These are phyloP conservation scores for Trichophyton simii DNA, from an alignment of 2,329 filamentous ascomycete genomes.

Conservation along the genomic window DNA sequence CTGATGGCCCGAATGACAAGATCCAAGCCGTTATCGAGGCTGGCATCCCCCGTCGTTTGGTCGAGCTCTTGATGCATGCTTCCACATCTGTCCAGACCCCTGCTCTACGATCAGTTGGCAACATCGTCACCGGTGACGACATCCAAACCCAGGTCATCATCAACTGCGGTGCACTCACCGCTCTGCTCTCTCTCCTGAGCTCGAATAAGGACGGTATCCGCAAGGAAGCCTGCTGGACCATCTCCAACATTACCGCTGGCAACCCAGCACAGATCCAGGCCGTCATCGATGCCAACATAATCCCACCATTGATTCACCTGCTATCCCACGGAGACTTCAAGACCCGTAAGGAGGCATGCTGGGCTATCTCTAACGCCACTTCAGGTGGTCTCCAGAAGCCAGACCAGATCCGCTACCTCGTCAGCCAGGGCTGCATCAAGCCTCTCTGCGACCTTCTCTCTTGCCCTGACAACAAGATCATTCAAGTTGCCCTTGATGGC, in stretches of 20 bases:
- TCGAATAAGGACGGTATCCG: slow-evolving; percentile 98
- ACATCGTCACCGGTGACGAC: slow-evolving; percentile 97
- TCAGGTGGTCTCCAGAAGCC: slow-evolving; percentile 97
- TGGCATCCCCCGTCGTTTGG: slow-evolving; percentile 86
- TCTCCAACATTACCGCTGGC: slow-evolving; percentile 95
- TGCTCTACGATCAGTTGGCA: slow-evolving; percentile 89
- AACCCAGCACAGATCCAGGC: slow-evolving; percentile 97
- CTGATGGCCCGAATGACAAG: slow-evolving; percentile 96
- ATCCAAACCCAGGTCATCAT: slow-evolving; percentile 99
- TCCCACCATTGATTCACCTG: slow-evolving; percentile 89
- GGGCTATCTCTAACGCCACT: slow-evolving; percentile 98
- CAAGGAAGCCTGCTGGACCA: slow-evolving; percentile 99
- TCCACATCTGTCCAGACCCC: slow-evolving; percentile 98
- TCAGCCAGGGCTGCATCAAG: slow-evolving; percentile 89
- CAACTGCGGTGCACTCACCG: slow-evolving; percentile 87
- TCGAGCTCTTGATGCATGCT: slow-evolving; percentile 94
- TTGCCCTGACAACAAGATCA: slow-evolving; percentile 99
- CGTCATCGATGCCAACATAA: slow-evolving; percentile 93
- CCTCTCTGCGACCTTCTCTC: slow-evolving; percentile 87
- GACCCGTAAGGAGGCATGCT: slow-evolving; percentile 98
- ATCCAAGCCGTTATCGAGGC: slow-evolving; percentile 98
- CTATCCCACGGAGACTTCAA: slow-evolving; percentile 96
- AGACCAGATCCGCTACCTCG: slow-evolving; percentile 93
- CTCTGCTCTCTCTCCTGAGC: slow-evolving; percentile 83
- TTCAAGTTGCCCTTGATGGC: slow-evolving; percentile 93